Base-by-base conservation (phyloP, 371 early-diverging fungal species). In the Catenaria anguillulae region DNA sequence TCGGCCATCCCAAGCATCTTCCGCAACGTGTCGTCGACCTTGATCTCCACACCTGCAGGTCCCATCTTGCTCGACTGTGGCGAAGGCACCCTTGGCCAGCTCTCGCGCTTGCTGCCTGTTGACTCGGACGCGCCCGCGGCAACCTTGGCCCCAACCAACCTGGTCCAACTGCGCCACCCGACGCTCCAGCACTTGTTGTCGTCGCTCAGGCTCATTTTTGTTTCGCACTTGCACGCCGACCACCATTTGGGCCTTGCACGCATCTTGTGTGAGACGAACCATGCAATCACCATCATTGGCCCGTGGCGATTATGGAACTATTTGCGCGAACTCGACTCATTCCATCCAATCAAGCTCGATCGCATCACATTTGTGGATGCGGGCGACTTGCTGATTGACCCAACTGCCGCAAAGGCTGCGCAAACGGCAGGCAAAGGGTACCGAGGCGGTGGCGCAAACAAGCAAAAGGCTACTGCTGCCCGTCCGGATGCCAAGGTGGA, bases 181-280 rank as follows among this genome's bases (percentile, higher is more conserved):
- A 61, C 54, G 48, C 67, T 71, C 64, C 40, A 58, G 45, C 52
- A 70, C 63, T 64, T 72, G 55, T 42, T 83, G 34, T 26, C 34
- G 4, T 56, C 63, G 5, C 61, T 99, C 40, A 77, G 75, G 59
- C 72, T 87, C 24, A 76, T 98, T n/a, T 94, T 92, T 70, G 78
- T 99, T 12, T 93, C 93, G 33, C 99, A 99, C 74, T 75, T 96
- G 70, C 99, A 99, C 74, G 99, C 99, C 34, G 99, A 99, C 73
- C 99, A 99, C 71, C 93, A 97, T 68, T 74, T 99, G 36, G 99
- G 99, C n/a, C 74, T 85, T 13, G 72, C 87, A 19, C 74, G 79
- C 35, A 61, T 97, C 31, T 71, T 93, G 61, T 72, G 68, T 31
- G 24, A 42, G 6, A 55, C 45, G n/a, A 21, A 59, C 21, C 50